These are phyloP conservation scores for Candida neerlandica DNA, from an alignment of 1,139 yeast genomes.

Conservation along the genomic window DNA sequence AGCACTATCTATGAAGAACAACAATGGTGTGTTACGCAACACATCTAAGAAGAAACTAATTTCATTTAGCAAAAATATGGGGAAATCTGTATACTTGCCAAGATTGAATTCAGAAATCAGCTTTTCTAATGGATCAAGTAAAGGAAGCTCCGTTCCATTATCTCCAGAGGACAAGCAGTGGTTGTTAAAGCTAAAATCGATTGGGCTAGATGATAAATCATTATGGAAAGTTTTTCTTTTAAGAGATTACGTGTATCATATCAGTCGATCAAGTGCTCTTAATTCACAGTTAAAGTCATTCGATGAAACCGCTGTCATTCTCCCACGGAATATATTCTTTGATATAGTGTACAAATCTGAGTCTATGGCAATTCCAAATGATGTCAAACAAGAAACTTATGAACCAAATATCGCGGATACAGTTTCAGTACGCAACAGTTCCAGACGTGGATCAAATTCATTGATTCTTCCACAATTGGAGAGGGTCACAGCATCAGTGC, in stretches of 20 bases:
- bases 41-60: slow-evolving; percentile 9
- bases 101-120: slow-evolving; percentile 19
- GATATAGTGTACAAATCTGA: slow-evolving; percentile 58
- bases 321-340: slow-evolving; percentile 69
- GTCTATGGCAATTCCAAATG: slow-evolving; percentile 23
- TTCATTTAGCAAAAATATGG: slow-evolving; percentile 36
- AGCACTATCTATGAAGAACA: slow-evolving; percentile 14
- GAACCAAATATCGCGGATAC: slow-evolving; percentile 16
- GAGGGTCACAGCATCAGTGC: slow-evolving; percentile 51
- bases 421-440: slow-evolving; percentile 20
- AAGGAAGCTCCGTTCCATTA: slow-evolving; percentile 23
- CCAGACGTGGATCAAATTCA: slow-evolving; percentile 22
- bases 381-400: slow-evolving; percentile 7
- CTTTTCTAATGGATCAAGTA: slow-evolving; percentile 18
- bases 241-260: slow-evolving; percentile 67
- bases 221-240: slow-evolving; percentile 80
- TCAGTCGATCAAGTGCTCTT: slow-evolving; percentile 36
- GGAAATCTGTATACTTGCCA: slow-evolving; percentile 43
- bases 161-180: slow-evolving; percentile 75
- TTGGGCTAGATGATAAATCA: slow-evolving; percentile 73
- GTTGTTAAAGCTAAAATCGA: slow-evolving; percentile 65
- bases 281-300: neutral
- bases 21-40: slow-evolving; percentile 8
- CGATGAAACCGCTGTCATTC: slow-evolving; percentile 5
- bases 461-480: slow-evolving; percentile 37